A percentile compares a stretch with the other conserved stretches of the same genome.
phyloP scores from a whole-genome alignment of 768 basidiomycete species.

The Boletus pseudopeckii region DNA sequence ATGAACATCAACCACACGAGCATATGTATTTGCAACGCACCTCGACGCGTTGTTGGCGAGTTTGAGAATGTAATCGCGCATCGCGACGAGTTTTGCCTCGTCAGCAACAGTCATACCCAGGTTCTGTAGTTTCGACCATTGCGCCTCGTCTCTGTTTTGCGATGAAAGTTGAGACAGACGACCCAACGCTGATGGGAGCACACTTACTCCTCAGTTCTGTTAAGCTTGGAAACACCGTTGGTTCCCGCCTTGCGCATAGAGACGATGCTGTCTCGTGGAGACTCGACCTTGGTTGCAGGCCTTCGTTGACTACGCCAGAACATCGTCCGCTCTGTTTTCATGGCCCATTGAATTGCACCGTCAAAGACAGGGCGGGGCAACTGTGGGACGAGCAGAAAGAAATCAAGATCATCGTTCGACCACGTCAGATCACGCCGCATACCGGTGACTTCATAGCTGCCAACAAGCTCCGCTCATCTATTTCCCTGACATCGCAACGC shows the following conservation, averaged over 20 bases:
- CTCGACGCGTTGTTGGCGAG: constrained; percentile 76
- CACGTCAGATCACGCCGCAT: constrained; percentile 24
- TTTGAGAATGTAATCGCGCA: constrained; percentile 87
- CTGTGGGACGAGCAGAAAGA: constrained; percentile 24
- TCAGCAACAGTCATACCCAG: constrained; percentile 81
- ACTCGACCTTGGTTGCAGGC: constrained; percentile 50
- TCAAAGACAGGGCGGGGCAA: constrained; percentile 75
- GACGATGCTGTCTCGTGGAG: constrained; percentile 68
- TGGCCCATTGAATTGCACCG: constrained; percentile 84
- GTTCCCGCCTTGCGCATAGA: constrained; percentile 54
- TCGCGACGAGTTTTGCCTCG: constrained; percentile 80
- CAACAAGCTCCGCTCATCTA: constrained; percentile 75
- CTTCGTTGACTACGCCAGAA: constrained; percentile 71
- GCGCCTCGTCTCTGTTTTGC: constrained; percentile 63
- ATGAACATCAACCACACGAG: constrained; percentile 1
- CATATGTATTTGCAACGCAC: constrained; percentile 35
- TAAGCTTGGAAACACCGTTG: constrained; percentile 39
- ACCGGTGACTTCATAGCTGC: constrained; percentile 77
- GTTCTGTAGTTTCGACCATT: constrained; percentile 77
- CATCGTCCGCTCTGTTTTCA: constrained; percentile 71
- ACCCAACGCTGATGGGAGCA: neutral
- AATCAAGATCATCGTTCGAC: neutral
- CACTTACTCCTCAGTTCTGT: constrained; percentile 76
- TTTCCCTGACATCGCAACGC: constrained; percentile 71
- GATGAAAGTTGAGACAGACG: neutral